Conservation (phyloP, 139 green algal species). For the Micractinium conductrix region DNA sequence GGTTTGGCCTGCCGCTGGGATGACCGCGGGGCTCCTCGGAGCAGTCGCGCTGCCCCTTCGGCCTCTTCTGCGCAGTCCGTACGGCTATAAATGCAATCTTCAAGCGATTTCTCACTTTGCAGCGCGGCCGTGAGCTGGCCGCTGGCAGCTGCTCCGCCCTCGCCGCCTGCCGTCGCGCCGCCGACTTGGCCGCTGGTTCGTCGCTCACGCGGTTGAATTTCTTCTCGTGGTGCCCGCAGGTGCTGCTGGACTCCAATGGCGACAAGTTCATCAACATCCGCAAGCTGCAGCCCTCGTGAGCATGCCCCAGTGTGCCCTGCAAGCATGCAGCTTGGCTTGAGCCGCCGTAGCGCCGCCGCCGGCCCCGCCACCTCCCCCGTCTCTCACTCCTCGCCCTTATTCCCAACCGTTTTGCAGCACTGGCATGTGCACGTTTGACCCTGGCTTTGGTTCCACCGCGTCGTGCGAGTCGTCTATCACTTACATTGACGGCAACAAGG, state of each 20-base stretch:
- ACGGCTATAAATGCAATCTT: no score
- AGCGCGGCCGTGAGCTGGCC: no score
- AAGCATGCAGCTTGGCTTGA: not conserved
- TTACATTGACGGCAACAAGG: slow-evolving; percentile 77
- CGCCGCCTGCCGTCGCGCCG: no score
- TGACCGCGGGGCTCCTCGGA: not conserved
- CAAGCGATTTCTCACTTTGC: no score
- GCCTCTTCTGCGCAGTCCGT: no score
- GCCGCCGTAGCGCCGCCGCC: no score
- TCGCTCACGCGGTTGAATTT: no score
- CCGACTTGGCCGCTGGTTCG: no score
- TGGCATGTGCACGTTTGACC: slow-evolving; percentile 81
- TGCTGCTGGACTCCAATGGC: slow-evolving; percentile 48
- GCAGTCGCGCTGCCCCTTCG: no score
- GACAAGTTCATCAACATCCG: slow-evolving; percentile 60
- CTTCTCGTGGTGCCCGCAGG: not conserved
- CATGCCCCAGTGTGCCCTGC: not conserved
- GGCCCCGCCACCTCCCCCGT: not conserved
- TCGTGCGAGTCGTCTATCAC: slow-evolving; percentile 73
- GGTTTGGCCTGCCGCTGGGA: not conserved
- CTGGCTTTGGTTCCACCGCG: slow-evolving; percentile 74
- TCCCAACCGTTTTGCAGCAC: slow-evolving; percentile 40
- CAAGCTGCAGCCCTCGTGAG: slow-evolving; percentile 51
- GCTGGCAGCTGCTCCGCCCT: no score
- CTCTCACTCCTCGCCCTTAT: not conserved